Conservation (phyloP, 2,329 filamentous ascomycete species). For the Fusarium fracticaudum region DNA sequence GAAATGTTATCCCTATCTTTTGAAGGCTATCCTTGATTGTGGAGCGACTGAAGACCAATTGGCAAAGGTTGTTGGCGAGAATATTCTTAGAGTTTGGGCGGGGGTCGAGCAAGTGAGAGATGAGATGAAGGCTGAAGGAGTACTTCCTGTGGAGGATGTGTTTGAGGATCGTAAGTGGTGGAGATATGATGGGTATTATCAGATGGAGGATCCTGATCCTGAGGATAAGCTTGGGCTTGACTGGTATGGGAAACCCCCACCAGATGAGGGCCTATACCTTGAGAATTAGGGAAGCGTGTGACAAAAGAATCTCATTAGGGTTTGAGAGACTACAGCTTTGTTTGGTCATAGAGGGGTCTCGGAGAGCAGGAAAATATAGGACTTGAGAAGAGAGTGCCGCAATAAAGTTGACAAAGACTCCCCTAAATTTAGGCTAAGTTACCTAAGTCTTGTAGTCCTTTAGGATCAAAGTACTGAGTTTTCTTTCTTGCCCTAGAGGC, state of each 20-base stretch:
- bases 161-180: conserved; percentile 13
- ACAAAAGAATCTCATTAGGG: neutral
- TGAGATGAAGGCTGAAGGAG: neutral
- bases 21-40: neutral
- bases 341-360: neutral
- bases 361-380: no score
- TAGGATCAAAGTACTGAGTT: accelerated
- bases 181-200: conserved; percentile 14
- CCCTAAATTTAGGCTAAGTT: neutral
- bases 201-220: conserved; percentile 16
- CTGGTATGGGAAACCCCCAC: neutral
- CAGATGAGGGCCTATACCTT: neutral
- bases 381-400: neutral
- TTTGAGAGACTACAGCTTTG: no score
- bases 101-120: neutral
- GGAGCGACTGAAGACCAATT: conserved; percentile 1
- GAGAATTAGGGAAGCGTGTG: neutral
- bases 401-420: neutral
- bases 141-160: neutral
- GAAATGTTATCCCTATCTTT: neutral
- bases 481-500: no score
- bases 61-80: neutral
- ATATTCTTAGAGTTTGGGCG: neutral
- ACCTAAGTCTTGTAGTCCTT: accelerated
- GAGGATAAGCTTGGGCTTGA: conserved; percentile 1